A percentile compares a stretch with the other conserved stretches of the same genome.
These are phyloP conservation scores for Sindora glabra DNA, from an alignment of 306 rosid genomes.

Conservation along the genomic window DNA sequence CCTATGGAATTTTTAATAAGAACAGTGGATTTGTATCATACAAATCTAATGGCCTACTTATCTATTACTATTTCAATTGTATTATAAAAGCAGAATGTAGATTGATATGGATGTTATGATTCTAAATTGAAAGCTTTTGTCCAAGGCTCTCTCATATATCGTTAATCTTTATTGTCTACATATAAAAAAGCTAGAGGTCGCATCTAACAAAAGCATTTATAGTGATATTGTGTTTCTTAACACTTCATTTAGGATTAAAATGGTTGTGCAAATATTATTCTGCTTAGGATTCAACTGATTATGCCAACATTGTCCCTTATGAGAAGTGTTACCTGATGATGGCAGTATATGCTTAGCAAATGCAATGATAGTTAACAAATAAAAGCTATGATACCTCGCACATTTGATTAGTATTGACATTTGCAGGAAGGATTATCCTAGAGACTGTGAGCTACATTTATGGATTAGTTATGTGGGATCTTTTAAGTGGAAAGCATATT, in stretches of 20 bases:
- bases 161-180: neutral
- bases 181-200: neutral
- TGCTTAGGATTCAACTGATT: neutral
- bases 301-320: neutral
- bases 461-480: slow-evolving; percentile 79
- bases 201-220: neutral
- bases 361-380: neutral
- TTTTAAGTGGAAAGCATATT: slow-evolving; percentile 87
- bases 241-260: too few species aligned
- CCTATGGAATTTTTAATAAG: neutral
- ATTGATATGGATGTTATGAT: neutral
- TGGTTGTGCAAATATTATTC: too few species aligned
- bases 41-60: too few species aligned
- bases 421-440: slow-evolving; percentile 70
- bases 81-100: neutral
- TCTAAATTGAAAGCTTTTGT: neutral
- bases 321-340: neutral
- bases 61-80: neutral
- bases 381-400: neutral
- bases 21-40: neutral
- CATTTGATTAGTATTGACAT: slow-evolving; percentile 3
- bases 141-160: neutral
- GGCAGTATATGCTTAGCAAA: neutral
- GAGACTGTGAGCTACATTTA: slow-evolving; percentile 88
- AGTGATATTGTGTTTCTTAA: neutral